Evolutionary conservation across 1,284 basidiomycete species (phyloP).

Genomic region (Ustilago trichophora): DNA sequence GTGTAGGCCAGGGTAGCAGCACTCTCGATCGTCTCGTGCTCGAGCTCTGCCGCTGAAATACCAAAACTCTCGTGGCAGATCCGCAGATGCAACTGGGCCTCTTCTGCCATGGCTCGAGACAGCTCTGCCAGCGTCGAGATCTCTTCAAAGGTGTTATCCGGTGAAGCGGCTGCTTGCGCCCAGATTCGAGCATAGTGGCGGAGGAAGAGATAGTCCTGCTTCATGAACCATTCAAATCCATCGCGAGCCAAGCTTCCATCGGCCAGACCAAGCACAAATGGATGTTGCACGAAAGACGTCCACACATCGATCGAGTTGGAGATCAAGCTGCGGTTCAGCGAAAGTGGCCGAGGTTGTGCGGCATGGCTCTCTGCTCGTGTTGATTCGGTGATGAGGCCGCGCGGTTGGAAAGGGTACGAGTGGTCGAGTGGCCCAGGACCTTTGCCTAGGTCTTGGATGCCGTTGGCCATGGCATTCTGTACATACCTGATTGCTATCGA

Average conservation of each 20-base stretch:
- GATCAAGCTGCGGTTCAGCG: conserved; percentile 47
- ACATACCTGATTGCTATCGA: conserved; percentile 76
- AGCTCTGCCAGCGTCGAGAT: conserved; percentile 77
- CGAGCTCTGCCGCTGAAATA: conserved; percentile 38
- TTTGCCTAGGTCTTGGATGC: conserved; percentile 74
- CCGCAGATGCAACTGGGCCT: conserved; percentile 50
- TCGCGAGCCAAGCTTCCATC: conserved; percentile 75
- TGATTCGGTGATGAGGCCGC: conserved; percentile 14
- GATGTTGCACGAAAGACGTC: conserved; percentile 72
- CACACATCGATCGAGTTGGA: conserved; percentile 57
- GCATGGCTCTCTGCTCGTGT: conserved; percentile 38
- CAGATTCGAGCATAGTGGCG: conserved; percentile 70
- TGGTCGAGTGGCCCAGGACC: conserved; percentile 91
- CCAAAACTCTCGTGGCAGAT: conserved; percentile 52
- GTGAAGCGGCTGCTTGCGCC: conserved; percentile 73
- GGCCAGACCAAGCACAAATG: conserved; percentile 81
- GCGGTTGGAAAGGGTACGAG: conserved; percentile 73
- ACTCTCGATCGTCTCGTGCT: conserved; percentile 47
- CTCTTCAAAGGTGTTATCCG: conserved; percentile 69
- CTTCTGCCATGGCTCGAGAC: conserved; percentile 42
- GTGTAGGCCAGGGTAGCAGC: conserved; percentile 61
- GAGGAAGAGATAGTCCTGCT: conserved; percentile 71
- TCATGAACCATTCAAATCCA: conserved; percentile 85
- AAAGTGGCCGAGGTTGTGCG: conserved; percentile 34
- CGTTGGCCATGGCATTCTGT: conserved; percentile 78